A percentile compares a stretch with the other conserved stretches of the same genome.
Conservation (phyloP, 306 rosid species). For the Quercus engelmannii region DNA sequence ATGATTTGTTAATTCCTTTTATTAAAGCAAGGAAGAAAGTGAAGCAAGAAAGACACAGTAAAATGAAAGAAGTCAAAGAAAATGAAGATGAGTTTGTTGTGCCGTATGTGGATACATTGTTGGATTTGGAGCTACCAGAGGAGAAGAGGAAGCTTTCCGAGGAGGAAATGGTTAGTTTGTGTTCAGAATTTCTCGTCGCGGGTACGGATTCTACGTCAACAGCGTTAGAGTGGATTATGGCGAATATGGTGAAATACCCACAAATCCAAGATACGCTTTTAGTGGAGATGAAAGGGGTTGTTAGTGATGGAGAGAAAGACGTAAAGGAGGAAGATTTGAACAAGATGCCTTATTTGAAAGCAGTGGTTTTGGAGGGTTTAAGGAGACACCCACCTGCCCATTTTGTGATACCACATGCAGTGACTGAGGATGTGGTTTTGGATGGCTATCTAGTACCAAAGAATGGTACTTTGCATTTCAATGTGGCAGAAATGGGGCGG, state of each 20-base stretch:
- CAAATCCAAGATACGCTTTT: background rate
- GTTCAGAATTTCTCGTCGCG: background rate
- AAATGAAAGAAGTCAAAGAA: background rate
- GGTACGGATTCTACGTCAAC: background rate
- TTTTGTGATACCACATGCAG: background rate
- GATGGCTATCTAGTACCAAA: background rate
- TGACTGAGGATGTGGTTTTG: background rate
- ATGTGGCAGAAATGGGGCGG: background rate
- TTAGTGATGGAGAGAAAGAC: background rate
- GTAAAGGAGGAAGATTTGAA: background rate
- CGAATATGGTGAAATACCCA: slow-evolving; percentile 1
- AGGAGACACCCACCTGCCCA: background rate
- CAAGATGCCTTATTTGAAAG: background rate
- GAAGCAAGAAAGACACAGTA: background rate
- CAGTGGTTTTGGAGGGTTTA: background rate
- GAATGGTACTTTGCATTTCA: no score
- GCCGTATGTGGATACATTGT: background rate
- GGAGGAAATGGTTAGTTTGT: background rate
- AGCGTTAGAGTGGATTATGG: background rate
- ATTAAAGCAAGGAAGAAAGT: background rate
- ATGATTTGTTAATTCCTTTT: background rate
- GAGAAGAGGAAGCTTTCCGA: background rate
- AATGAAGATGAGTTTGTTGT: background rate
- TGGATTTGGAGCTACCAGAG: background rate
- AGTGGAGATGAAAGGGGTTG: background rate